phyloP scores from a whole-genome alignment of 495 filamentous ascomycete genomes.

The Cryomyces minteri region DNA sequence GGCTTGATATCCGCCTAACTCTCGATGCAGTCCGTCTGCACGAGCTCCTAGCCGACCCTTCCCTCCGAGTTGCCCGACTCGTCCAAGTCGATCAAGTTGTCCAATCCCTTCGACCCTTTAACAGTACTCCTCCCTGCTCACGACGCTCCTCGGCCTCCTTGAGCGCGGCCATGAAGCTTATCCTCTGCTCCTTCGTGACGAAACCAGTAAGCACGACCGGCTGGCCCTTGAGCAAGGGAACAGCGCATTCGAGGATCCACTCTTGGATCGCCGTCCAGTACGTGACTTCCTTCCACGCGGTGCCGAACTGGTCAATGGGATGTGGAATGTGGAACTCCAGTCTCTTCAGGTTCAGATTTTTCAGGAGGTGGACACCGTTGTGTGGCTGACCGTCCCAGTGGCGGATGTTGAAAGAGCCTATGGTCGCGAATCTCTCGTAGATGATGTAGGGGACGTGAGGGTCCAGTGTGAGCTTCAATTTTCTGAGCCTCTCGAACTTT shows the following conservation, averaged over 20 bases:
- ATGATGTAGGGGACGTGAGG: slow-evolving; percentile 1
- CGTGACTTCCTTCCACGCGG: neutral
- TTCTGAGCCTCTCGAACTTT: neutral
- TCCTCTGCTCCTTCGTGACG: slow-evolving; percentile 3
- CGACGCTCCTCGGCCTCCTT: neutral
- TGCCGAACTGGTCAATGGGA: neutral
- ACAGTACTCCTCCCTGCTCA: neutral
- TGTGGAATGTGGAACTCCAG: slow-evolving; percentile 2
- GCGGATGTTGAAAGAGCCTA: neutral
- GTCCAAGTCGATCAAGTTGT: too few relatives aligned
- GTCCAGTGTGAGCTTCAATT: slow-evolving; percentile 5
- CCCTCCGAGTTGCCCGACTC: too few relatives aligned
- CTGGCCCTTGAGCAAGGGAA: slow-evolving; percentile 5
- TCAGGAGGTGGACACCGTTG: neutral
- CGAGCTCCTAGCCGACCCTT: too few relatives aligned
- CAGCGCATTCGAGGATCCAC: slow-evolving; percentile 6
- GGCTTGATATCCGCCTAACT: too few relatives aligned
- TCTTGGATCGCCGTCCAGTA: slow-evolving; percentile 5
- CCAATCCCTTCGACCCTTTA: too few relatives aligned
- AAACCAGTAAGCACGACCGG: slow-evolving; percentile 4
- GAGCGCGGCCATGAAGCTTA: slow-evolving; percentile 2
- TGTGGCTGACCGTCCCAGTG: neutral
- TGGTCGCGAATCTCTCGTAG: neutral
- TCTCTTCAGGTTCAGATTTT: slow-evolving; percentile 2
- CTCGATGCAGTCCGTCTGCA: too few relatives aligned